A percentile compares a stretch with the other conserved stretches of the same genome.
These are phyloP conservation scores for Penicillium griseofulvum DNA, from an alignment of 2,329 filamentous ascomycete species.

Conservation along the genomic window DNA sequence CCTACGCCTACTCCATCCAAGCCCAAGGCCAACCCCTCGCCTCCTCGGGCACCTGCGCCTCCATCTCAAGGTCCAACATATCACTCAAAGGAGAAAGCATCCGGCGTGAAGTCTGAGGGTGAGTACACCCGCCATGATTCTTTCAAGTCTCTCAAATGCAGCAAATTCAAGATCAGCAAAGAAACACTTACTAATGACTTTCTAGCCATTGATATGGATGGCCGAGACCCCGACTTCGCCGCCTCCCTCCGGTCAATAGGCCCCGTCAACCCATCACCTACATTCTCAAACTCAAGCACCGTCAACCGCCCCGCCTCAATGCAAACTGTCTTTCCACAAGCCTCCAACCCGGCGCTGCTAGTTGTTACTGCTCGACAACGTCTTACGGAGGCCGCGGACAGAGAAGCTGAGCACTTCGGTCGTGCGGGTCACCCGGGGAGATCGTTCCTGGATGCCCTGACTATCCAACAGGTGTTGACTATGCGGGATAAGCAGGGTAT, in stretches of 20 bases:
- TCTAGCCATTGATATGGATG: conserved; percentile 59
- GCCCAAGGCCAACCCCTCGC: not conserved
- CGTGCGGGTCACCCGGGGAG: conserved; percentile 41
- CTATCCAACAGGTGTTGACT: conserved; percentile 49
- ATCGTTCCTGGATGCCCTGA: conserved; percentile 50
- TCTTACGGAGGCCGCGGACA: conserved; percentile 53
- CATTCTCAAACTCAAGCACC: conserved; percentile 55
- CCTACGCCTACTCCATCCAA: conserved; percentile 23
- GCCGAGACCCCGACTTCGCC: conserved; percentile 66
- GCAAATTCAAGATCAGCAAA: not conserved
- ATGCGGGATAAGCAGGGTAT: conserved; percentile 47
- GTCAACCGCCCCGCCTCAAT: conserved; percentile 38
- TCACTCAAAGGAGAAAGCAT: conserved; percentile 36
- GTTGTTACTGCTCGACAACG: conserved; percentile 53
- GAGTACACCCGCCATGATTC: conserved; percentile 7
- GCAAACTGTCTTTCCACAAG: conserved; percentile 38
- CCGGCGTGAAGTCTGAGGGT: conserved; percentile 36
- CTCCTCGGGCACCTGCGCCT: conserved; percentile 8
- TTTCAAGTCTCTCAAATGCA: not conserved
- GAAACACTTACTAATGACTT: conserved; percentile 2
- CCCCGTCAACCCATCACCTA: conserved; percentile 57
- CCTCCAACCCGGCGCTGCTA: conserved; percentile 54
- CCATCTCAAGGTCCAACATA: conserved; percentile 30
- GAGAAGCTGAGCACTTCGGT: conserved; percentile 53
- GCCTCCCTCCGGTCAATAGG: conserved; percentile 70